These are phyloP conservation scores for Tetrapyrgos nigripes DNA, from an alignment of 1,284 basidiomycete species.

Conservation along the genomic window DNA sequence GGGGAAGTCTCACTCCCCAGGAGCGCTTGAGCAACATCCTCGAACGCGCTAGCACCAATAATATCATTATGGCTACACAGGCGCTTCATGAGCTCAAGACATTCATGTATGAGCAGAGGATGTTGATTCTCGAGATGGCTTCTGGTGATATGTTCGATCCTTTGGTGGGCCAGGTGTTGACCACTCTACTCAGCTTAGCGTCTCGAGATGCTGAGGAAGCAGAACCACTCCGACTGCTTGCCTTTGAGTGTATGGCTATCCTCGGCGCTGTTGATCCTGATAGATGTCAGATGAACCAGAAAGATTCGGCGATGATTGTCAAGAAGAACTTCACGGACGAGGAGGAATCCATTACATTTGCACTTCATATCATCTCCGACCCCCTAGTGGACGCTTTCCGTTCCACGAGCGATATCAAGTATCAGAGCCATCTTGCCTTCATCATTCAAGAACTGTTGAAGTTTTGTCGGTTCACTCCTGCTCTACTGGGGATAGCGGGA, in stretches of 20 bases:
- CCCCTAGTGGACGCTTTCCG: slow-evolving; percentile 93
- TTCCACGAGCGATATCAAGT: slow-evolving; percentile 92
- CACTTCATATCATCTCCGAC: slow-evolving; percentile 85
- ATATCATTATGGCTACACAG: slow-evolving; percentile 79
- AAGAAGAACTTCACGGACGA: slow-evolving; percentile 86
- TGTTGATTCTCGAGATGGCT: slow-evolving; percentile 65
- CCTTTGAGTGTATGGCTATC: slow-evolving; percentile 93
- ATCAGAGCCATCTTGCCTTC: slow-evolving; percentile 90
- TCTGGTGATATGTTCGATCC: slow-evolving; percentile 90
- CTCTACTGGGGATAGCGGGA: slow-evolving; percentile 62
- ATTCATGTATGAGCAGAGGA: slow-evolving; percentile 64
- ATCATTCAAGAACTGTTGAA: slow-evolving; percentile 93
- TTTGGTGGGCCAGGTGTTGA: slow-evolving; percentile 74
- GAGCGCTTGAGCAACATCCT: slow-evolving; percentile 75
- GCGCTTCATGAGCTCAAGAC: slow-evolving; percentile 81
- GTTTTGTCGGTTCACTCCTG: slow-evolving; percentile 87
- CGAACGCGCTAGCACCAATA: slow-evolving; percentile 81
- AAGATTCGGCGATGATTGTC: slow-evolving; percentile 76
- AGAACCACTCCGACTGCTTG: slow-evolving; percentile 69
- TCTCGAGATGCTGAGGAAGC: slow-evolving; percentile 82
- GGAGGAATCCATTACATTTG: slow-evolving; percentile 83
- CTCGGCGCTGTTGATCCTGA: slow-evolving; percentile 97
- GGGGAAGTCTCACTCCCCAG: slow-evolving; percentile 57
- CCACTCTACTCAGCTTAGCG: slow-evolving; percentile 74
- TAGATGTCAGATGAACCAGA: slow-evolving; percentile 76